Conservation (phyloP, 176 grass and related monocot genomes). For the Oryza rufipogon region DNA sequence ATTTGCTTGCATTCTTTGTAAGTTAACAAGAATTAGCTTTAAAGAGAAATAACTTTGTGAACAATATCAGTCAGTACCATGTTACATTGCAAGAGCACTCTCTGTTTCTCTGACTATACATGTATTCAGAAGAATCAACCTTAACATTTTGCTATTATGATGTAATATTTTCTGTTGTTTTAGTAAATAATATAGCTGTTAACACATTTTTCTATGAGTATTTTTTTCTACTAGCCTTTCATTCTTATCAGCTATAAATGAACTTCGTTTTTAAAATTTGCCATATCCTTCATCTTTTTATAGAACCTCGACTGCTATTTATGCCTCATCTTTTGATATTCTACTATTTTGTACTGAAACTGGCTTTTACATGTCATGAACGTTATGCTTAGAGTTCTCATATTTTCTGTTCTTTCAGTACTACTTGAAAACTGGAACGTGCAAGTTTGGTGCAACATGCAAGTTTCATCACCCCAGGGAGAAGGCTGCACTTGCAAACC, state of each 20-base stretch:
- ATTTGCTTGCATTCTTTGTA: background rate
- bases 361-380: background rate
- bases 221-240: background rate
- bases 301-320: constrained; percentile 27
- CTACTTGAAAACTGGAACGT: constrained; percentile 79
- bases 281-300: constrained; percentile 8
- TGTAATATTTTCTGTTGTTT: background rate
- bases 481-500: constrained; percentile 60
- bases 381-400: background rate
- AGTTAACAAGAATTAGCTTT: background rate
- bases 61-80: too few species aligned
- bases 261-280: background rate
- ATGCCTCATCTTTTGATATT: background rate
- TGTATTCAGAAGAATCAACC: too few species aligned
- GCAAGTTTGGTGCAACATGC: constrained; percentile 88
- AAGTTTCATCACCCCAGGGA: constrained; percentile 86
- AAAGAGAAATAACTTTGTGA: background rate
- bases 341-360: constrained; percentile 28
- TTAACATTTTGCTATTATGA: too few species aligned
- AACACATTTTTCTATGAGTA: background rate
- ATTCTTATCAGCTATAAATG: constrained; percentile 1
- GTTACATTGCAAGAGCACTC: too few species aligned
- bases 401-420: constrained; percentile 52
- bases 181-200: background rate
- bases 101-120: too few species aligned